Evolutionary conservation across 495 filamentous ascomycete species (phyloP), one percentile per base, ranked within the genome.

Genomic region (Collariella sp.): DNA sequence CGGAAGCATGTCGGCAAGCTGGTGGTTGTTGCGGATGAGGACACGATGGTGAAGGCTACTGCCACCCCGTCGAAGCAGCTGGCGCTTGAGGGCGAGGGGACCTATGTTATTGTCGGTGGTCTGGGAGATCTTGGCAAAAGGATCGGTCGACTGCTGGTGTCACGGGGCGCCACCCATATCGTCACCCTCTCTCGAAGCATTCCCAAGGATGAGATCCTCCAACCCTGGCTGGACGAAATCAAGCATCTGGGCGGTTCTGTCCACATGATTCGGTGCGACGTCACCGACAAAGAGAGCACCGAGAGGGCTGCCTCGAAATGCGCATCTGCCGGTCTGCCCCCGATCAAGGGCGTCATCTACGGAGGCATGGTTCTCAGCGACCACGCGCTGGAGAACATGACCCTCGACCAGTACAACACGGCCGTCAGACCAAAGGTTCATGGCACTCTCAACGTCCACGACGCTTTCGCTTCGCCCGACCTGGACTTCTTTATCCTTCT

Each of bases 401-500:
- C 41, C n/a, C 43, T 20, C 13, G 31, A 11, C 9, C 33, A 62
- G 7, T 55, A 76, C 55, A 74, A 80, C 40, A 50, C 67, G 3
- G 54, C 69, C 12, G 70, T 79, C 46, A 65, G 71, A 16, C 74
- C 76, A 41, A 79, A 83, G 69, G 71, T 69, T 1, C 57, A 64
- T 15, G 68, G 67, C 2, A 60, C 74, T 11, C 77, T 72, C 55
- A 55, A 67, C 7, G 58, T 53, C 39, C 69, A 29, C 72, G 4
- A 16, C 16, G 23, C 6, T 19, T 58, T 7, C 10, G 12, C 19
- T 23, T 22, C 6, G 23, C 16, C 6, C 52, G 50, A 11, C 52
- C 67, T 84, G 1, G 81, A 84, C 58, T 85, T 86, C 69, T 84
- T 86, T 60, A 63, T 84, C 41, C 65, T 72, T 13, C 67, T 83